Evolutionary conservation across 2,329 filamentous ascomycete species (phyloP).

Genomic region (Fusarium sp.): DNA sequence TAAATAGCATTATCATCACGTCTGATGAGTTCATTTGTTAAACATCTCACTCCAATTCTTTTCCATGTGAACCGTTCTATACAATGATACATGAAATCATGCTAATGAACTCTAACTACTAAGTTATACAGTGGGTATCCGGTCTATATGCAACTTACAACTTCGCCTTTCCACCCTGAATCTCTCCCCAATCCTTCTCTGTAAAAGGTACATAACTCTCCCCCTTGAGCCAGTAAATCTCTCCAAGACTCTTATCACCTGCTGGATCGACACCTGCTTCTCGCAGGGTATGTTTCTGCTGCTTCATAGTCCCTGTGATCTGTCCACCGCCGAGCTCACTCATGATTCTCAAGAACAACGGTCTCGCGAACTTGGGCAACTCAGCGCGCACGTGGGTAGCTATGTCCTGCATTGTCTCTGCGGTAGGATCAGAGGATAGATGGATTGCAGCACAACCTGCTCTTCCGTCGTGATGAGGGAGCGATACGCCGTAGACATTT

Average conservation of each 20-base stretch:
- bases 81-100: not conserved
- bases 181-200: slow-evolving; percentile 71
- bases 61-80: not conserved
- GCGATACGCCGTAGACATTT: slow-evolving; percentile 84
- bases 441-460: slow-evolving; percentile 82
- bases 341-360: slow-evolving; percentile 78
- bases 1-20: slow-evolving; percentile 23
- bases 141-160: slow-evolving; percentile 55
- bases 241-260: slow-evolving; percentile 55
- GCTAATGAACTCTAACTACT: not conserved
- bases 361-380: slow-evolving; percentile 79
- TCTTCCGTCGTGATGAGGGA: slow-evolving; percentile 84
- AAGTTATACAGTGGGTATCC: slow-evolving; percentile 11
- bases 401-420: slow-evolving; percentile 64
- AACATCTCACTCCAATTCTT: not conserved
- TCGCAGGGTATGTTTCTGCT: slow-evolving; percentile 81
- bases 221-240: slow-evolving; percentile 71
- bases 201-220: slow-evolving; percentile 75
- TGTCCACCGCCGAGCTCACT: slow-evolving; percentile 63
- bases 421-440: slow-evolving; percentile 57
- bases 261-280: slow-evolving; percentile 76
- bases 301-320: slow-evolving; percentile 86
- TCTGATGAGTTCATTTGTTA: slow-evolving; percentile 4
- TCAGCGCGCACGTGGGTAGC: slow-evolving; percentile 64
- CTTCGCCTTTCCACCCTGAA: slow-evolving; percentile 75